Conservation (phyloP, 1,284 basidiomycete species). For the Cystobasidium sp. region DNA sequence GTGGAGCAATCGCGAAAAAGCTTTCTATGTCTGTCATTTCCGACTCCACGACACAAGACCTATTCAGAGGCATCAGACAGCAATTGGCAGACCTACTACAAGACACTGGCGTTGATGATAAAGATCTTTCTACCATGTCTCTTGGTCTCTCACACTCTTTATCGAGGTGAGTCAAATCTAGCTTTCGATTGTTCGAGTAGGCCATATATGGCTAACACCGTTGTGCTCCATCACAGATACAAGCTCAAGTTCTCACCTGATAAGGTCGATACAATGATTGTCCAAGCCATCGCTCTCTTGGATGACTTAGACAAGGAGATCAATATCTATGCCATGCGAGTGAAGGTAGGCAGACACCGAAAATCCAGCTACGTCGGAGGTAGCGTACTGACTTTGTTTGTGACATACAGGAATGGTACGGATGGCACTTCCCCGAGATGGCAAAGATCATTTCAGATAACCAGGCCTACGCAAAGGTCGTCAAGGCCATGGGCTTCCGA, state of each 20-base stretch:
- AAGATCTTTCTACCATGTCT: constrained; percentile 96
- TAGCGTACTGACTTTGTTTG: not conserved
- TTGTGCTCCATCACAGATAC: constrained; percentile 66
- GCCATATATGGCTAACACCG: constrained; percentile 23
- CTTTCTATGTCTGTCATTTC: constrained; percentile 84
- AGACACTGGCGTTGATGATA: constrained; percentile 62
- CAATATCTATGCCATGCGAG: constrained; percentile 98
- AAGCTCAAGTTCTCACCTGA: constrained; percentile 99
- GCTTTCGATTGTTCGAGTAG: not conserved
- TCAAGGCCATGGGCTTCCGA: constrained; percentile 89
- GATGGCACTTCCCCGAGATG: constrained; percentile 99
- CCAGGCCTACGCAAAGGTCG: constrained; percentile 90
- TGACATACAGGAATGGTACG: constrained; percentile 87
- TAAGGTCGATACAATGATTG: constrained; percentile 99
- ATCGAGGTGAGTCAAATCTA: constrained; percentile 67
- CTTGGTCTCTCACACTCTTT: constrained; percentile 95
- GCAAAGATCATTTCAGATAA: constrained; percentile 98
- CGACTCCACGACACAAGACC: constrained; percentile 71
- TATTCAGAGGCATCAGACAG: constrained; percentile 93
- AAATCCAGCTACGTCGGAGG: not conserved
- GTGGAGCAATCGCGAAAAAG: constrained; percentile 87
- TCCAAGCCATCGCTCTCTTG: constrained; percentile 96
- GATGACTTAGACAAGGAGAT: constrained; percentile 99
- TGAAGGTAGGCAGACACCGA: constrained; percentile 69
- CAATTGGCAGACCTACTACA: constrained; percentile 75